phyloP scores from a whole-genome alignment of 2,329 filamentous ascomycete species.

The Hymenoscyphus scutula region DNA sequence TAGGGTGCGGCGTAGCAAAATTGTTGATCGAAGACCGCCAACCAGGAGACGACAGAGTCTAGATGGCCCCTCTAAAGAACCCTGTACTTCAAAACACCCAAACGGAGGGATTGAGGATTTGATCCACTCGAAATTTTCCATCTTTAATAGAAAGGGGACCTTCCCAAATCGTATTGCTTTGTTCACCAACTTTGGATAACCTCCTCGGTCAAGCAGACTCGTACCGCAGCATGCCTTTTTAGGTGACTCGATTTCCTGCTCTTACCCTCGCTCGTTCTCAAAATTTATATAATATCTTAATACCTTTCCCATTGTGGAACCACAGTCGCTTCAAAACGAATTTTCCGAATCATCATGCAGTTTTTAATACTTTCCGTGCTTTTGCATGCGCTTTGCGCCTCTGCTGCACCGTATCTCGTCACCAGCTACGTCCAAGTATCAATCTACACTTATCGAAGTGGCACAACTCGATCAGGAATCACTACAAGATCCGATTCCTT shows the following conservation, averaged over 20 bases:
- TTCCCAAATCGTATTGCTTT: background rate
- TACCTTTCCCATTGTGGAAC: background rate
- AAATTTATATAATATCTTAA: conserved; percentile 1
- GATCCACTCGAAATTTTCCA: background rate
- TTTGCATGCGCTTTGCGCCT: background rate
- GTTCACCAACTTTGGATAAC: background rate
- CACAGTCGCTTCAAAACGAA: background rate
- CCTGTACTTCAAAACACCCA: background rate
- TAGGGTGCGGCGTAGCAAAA: background rate
- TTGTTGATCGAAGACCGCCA: background rate
- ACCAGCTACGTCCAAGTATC: background rate
- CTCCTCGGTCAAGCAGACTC: background rate
- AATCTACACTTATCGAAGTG: background rate
- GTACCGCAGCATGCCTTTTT: background rate
- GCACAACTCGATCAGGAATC: too few species aligned
- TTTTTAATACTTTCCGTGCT: background rate
- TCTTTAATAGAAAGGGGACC: background rate
- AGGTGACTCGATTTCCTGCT: background rate
- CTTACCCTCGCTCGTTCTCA: background rate
- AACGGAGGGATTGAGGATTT: background rate
- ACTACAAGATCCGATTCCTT: background rate
- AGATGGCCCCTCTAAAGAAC: background rate
- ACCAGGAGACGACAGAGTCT: background rate
- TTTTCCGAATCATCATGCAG: background rate
- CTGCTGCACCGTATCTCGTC: background rate